A percentile compares a stretch with the other conserved stretches of the same genome.
Evolutionary conservation across 2,329 filamentous ascomycete species (phyloP).

Genomic region (Aspergillus sclerotialis): DNA sequence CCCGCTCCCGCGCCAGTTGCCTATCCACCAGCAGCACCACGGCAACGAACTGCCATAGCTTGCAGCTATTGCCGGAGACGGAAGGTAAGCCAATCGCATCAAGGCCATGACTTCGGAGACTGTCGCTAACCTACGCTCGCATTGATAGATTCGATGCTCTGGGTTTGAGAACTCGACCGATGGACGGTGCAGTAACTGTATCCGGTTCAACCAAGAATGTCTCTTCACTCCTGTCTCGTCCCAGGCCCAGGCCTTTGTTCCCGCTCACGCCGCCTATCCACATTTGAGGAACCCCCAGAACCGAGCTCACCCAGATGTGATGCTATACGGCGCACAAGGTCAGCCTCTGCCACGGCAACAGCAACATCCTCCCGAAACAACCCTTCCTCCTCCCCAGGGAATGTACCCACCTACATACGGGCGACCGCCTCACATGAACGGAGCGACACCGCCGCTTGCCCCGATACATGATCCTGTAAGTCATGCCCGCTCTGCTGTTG

Average conservation of each 20-base stretch:
- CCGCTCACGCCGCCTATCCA: constrained; percentile 61
- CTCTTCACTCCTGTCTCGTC: constrained; percentile 71
- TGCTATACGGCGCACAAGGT: constrained; percentile 45
- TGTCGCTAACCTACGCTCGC: constrained; percentile 4
- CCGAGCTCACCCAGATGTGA: constrained; percentile 26
- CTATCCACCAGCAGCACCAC: constrained; percentile 41
- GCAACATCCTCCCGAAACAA: constrained; percentile 27
- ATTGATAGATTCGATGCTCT: constrained; percentile 62
- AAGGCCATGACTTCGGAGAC: not conserved
- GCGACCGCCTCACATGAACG: too few species aligned
- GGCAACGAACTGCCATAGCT: constrained; percentile 46
- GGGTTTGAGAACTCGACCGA: constrained; percentile 66
- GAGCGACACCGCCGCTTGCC: constrained; percentile 29
- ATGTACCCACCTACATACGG: constrained; percentile 35
- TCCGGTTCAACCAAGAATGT: constrained; percentile 68
- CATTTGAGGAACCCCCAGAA: constrained; percentile 39
- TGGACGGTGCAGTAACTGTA: constrained; percentile 66
- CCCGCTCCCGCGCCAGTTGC: constrained; percentile 32
- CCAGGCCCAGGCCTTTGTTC: constrained; percentile 67
- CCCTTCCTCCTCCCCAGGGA: constrained; percentile 34
- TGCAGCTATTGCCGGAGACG: constrained; percentile 47
- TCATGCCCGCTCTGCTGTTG: constrained; percentile 9
- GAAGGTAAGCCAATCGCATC: constrained; percentile 34
- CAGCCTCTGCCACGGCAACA: constrained; percentile 42
- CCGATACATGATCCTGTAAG: constrained; percentile 41